Percentiles rank a stretch among this genome's conserved stretches.
phyloP scores from a whole-genome alignment of 169 alveolate species.

The Perkinsus marinus region DNA sequence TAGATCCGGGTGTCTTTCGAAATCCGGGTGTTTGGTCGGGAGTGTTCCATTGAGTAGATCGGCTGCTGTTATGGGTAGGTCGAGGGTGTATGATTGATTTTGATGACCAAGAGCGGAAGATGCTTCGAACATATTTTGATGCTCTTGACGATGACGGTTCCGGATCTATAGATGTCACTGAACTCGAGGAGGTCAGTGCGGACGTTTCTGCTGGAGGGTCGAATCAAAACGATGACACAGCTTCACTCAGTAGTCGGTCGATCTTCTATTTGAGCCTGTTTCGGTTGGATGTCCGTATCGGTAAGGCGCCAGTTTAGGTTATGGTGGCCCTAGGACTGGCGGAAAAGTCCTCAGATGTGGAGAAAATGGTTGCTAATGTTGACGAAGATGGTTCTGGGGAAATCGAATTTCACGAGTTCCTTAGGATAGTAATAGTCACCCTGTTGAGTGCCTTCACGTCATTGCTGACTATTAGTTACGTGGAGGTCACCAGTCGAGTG shows the following conservation, averaged over 20 bases:
- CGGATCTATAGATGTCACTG: neutral
- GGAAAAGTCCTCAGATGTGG: neutral
- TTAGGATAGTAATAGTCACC: neutral
- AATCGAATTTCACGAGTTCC: neutral
- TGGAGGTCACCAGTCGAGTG: neutral
- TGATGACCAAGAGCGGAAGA: neutral
- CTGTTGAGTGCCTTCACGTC: neutral
- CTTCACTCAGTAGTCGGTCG: too few species aligned
- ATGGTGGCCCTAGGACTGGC: neutral
- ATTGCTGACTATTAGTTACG: neutral
- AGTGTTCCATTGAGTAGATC: too few species aligned
- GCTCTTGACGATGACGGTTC: neutral
- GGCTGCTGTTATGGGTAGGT: neutral
- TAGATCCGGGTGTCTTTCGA: too few species aligned
- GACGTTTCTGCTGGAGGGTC: neutral
- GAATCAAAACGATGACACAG: too few species aligned
- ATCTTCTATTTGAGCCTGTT: too few species aligned
- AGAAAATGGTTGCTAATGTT: neutral
- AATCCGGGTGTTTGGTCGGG: too few species aligned
- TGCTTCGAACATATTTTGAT: neutral
- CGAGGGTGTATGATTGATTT: neutral
- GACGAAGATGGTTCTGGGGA: neutral
- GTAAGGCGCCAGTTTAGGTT: neutral
- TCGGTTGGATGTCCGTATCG: too few species aligned
- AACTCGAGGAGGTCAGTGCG: neutral